phyloP scores from a whole-genome alignment of 2,329 filamentous ascomycete species.

The Colletotrichum higginsianum region DNA sequence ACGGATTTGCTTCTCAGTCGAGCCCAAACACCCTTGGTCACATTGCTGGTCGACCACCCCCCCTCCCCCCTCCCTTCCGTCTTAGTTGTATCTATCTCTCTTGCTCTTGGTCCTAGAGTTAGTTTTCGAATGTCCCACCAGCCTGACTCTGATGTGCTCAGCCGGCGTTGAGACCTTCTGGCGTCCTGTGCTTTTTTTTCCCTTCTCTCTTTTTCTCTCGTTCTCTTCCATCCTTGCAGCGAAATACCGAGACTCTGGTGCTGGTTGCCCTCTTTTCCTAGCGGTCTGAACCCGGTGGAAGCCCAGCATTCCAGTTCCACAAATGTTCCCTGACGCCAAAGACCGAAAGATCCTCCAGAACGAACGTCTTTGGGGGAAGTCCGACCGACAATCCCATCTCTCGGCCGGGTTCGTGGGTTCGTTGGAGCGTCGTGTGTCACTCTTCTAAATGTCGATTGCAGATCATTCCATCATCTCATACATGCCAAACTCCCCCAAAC shows the following conservation, averaged over 20 bases:
- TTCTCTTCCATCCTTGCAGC: constrained; percentile 29
- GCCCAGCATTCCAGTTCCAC: constrained; percentile 12
- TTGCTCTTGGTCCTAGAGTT: constrained; percentile 25
- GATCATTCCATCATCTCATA: constrained; percentile 17
- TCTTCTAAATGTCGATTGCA: constrained; percentile 10
- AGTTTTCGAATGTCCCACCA: constrained; percentile 23
- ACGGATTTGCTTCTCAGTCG: not conserved
- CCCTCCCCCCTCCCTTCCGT: not conserved
- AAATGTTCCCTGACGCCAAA: constrained; percentile 3
- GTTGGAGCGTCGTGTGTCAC: not conserved
- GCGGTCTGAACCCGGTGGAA: not conserved
- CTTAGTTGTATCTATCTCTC: constrained; percentile 29
- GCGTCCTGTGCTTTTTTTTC: constrained; percentile 38
- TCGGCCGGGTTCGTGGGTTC: constrained; percentile 16
- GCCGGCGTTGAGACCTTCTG: constrained; percentile 14
- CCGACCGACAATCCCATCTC: not conserved
- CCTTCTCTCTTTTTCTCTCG: not conserved
- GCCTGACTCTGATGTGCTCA: constrained; percentile 14
- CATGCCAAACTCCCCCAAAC: not conserved
- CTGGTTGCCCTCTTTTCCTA: not conserved
- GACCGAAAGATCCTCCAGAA: not conserved
- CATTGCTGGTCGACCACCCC: not conserved
- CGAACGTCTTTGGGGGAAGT: not conserved
- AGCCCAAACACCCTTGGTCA: constrained; percentile 9
- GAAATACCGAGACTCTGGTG: constrained; percentile 25